phyloP scores from a whole-genome alignment of 495 filamentous ascomycete genomes.

The Podospora appendiculata region DNA sequence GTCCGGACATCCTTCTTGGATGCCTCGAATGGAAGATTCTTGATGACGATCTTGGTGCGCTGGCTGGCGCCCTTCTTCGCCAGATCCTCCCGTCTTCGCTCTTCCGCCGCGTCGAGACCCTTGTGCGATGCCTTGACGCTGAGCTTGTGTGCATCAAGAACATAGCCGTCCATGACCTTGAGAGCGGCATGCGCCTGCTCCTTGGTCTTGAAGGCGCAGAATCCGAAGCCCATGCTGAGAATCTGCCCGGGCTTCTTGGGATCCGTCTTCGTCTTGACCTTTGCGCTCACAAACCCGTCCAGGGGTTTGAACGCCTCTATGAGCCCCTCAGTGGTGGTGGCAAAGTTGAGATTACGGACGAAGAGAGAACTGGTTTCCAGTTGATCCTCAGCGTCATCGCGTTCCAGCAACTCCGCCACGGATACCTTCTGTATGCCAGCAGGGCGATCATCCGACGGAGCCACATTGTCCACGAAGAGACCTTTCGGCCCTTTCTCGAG shows the following conservation, averaged over 20 bases:
- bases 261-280: conserved; percentile 81
- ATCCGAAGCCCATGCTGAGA: conserved; percentile 95
- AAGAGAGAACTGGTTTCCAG: conserved; percentile 73
- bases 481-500: conserved; percentile 88
- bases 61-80: conserved; percentile 65
- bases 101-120: conserved; percentile 77
- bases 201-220: conserved; percentile 77
- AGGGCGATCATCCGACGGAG: conserved; percentile 18
- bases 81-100: conserved; percentile 69
- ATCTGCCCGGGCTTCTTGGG: conserved; percentile 74
- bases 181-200: conserved; percentile 70
- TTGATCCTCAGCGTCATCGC: conserved; percentile 44
- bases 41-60: conserved; percentile 91
- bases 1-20: conserved; percentile 83
- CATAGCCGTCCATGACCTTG: conserved; percentile 76
- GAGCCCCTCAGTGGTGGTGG: conserved; percentile 70
- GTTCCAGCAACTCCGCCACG: conserved; percentile 47
- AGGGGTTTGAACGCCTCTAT: conserved; percentile 68
- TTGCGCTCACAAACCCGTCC: conserved; percentile 76
- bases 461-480: conserved; percentile 52
- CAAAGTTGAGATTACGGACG: conserved; percentile 86
- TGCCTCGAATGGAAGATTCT: conserved; percentile 95
- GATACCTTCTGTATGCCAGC: conserved; percentile 33
- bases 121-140: conserved; percentile 77
- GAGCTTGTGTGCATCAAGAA: conserved; percentile 78